Percentiles rank a stretch among this genome's conserved stretches.
These are phyloP conservation scores for Rhynchospora tenuis DNA, from an alignment of 176 grass and related monocot genomes.

Conservation along the genomic window DNA sequence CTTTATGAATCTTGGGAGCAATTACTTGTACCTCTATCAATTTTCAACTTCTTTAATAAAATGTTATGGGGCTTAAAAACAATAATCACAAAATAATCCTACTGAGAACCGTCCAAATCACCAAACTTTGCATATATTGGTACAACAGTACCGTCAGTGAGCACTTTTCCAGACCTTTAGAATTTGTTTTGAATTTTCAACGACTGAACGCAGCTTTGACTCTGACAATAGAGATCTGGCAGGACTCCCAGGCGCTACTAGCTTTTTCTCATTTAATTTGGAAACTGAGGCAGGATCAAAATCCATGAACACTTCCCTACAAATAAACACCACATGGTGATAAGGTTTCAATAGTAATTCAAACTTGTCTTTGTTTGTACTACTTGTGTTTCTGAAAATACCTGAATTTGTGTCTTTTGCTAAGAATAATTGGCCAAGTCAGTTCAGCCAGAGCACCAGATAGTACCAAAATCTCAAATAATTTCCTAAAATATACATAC, in stretches of 20 bases:
- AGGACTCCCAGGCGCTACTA: slow-evolving; percentile 48
- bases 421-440: slow-evolving; percentile 82
- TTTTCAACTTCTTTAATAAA: neutral
- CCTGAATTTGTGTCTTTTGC: slow-evolving; percentile 91
- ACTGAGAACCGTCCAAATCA: neutral
- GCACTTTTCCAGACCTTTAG: slow-evolving; percentile 45
- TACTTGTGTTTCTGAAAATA: slow-evolving; percentile 10
- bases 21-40: neutral
- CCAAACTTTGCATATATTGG: neutral
- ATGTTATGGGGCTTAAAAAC: too few relatives aligned
- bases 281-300: slow-evolving; percentile 68
- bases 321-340: slow-evolving; percentile 10
- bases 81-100: neutral
- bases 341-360: neutral
- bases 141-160: neutral
- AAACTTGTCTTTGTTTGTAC: neutral
- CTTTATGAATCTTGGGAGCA: too few relatives aligned
- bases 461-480: slow-evolving; percentile 87
- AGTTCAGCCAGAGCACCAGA: slow-evolving; percentile 88
- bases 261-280: slow-evolving; percentile 77
- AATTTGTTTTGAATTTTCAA: slow-evolving; percentile 86
- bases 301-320: slow-evolving; percentile 85
- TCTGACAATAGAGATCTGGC: slow-evolving; percentile 67
- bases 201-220: slow-evolving; percentile 58
- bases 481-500: slow-evolving; percentile 52